A percentile compares a stretch with the other conserved stretches of the same genome.
phyloP scores from a whole-genome alignment of 306 rosid species.

The Cucurbita moschata region DNA sequence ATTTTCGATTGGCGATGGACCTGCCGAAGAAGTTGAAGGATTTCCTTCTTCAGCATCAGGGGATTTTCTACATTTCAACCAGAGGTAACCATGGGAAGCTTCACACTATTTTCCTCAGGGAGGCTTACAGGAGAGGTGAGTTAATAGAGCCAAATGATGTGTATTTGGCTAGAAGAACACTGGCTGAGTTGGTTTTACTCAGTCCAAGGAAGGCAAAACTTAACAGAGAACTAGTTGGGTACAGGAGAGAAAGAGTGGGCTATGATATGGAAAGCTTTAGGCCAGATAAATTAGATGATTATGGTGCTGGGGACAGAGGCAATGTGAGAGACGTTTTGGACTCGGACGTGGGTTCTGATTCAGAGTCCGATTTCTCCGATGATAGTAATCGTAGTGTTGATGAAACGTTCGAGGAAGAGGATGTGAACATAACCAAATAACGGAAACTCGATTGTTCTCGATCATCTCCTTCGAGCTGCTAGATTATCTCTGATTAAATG shows the following conservation, averaged over 20 bases:
- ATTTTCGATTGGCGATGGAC: conserved; percentile 60
- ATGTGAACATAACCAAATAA: not conserved
- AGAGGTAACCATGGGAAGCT: conserved; percentile 89
- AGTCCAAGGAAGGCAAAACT: conserved; percentile 61
- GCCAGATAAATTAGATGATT: conserved; percentile 26
- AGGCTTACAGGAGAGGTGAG: conserved; percentile 64
- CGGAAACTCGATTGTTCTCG: not conserved
- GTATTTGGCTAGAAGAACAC: conserved; percentile 57
- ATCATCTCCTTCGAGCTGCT: not conserved
- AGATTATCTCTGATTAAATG: too few relatives aligned
- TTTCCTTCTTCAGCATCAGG: conserved; percentile 85
- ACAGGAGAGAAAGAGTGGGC: conserved; percentile 37
- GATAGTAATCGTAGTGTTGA: conserved; percentile 25
- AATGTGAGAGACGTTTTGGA: conserved; percentile 22
- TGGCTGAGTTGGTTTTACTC: conserved; percentile 57
- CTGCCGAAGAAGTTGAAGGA: conserved; percentile 77
- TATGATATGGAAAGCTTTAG: conserved; percentile 29
- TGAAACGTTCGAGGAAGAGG: conserved; percentile 11
- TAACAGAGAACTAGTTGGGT: conserved; percentile 59
- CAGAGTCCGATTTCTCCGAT: conserved; percentile 25
- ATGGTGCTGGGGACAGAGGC: conserved; percentile 14
- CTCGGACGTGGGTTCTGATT: conserved; percentile 21
- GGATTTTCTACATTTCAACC: conserved; percentile 73
- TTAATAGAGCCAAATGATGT: conserved; percentile 65
- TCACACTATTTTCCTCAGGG: conserved; percentile 80